Evolutionary conservation across 352 stramenopile genomes (phyloP).

Genomic region (Phytophthora boehmeriae): DNA sequence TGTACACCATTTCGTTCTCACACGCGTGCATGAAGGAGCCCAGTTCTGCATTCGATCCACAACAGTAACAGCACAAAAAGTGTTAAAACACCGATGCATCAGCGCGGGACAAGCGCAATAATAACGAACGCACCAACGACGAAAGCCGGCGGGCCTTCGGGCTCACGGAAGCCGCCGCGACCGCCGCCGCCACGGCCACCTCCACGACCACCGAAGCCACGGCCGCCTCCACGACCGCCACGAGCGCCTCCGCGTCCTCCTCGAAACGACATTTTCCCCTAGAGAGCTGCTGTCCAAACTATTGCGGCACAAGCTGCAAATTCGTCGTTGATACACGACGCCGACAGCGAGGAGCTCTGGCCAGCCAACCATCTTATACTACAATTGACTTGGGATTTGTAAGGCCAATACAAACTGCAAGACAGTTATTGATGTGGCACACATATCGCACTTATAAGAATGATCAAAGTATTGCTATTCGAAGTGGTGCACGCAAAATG

Average conservation of each 20-base stretch:
- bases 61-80: not conserved
- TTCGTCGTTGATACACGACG: not conserved
- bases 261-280: constrained; percentile 59
- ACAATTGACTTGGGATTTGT: no score
- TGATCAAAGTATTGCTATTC: no score
- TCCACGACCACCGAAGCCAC: constrained; percentile 53
- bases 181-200: constrained; percentile 52
- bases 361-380: not conserved
- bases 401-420: no score
- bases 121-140: constrained; percentile 59
- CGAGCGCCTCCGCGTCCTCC: constrained; percentile 52
- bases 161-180: constrained; percentile 53
- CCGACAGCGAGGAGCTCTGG: not conserved
- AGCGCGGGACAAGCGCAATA: not conserved
- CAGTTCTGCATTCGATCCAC: constrained; percentile 75
- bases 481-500: no score
- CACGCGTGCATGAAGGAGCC: constrained; percentile 96
- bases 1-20: constrained; percentile 98
- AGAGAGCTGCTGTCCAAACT: not conserved
- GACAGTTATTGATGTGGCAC: no score
- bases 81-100: not conserved
- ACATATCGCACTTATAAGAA: no score
- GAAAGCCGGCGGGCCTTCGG: constrained; percentile 70
- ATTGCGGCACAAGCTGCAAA: not conserved
- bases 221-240: constrained; percentile 41